Conservation (phyloP, 225 moss, liverwort and hornwort species). For the Neckera pumila region DNA sequence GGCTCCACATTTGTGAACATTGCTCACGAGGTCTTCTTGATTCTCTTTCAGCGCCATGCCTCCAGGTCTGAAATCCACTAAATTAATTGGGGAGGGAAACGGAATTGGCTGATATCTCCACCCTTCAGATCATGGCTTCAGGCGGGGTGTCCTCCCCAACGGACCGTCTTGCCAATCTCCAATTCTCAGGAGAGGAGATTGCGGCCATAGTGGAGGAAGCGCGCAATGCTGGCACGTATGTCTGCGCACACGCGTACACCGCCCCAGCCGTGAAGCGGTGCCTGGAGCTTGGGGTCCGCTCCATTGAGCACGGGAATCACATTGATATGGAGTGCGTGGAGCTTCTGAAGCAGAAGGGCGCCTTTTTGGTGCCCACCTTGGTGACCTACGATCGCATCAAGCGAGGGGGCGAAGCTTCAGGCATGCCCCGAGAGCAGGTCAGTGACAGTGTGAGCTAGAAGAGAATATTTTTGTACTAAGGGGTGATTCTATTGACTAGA, state of each 20-base stretch:
- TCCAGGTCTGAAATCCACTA: not conserved
- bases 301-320: constrained; percentile 54
- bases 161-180: constrained; percentile 39
- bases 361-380: constrained; percentile 52
- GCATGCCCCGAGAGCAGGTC: constrained; percentile 49
- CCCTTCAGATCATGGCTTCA: constrained; percentile 44
- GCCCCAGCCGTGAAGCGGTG: constrained; percentile 48
- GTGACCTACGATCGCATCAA: constrained; percentile 56
- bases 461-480: not conserved
- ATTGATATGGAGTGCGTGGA: constrained; percentile 47
- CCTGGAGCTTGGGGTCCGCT: constrained; percentile 51
- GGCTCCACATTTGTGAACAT: no score
- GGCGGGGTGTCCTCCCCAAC: constrained; percentile 61
- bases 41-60: not conserved
- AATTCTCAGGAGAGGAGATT: constrained; percentile 46
- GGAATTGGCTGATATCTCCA: not conserved
- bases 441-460: not conserved
- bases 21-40: not conserved
- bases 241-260: constrained; percentile 55
- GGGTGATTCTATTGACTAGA: not conserved
- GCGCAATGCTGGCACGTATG: constrained; percentile 34
- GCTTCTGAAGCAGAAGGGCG: constrained; percentile 21
- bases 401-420: constrained; percentile 30
- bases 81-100: not conserved
- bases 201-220: constrained; percentile 59